Evolutionary conservation across 176 grass and related monocot species (phyloP).

Genomic region (Dactylis glomerata): DNA sequence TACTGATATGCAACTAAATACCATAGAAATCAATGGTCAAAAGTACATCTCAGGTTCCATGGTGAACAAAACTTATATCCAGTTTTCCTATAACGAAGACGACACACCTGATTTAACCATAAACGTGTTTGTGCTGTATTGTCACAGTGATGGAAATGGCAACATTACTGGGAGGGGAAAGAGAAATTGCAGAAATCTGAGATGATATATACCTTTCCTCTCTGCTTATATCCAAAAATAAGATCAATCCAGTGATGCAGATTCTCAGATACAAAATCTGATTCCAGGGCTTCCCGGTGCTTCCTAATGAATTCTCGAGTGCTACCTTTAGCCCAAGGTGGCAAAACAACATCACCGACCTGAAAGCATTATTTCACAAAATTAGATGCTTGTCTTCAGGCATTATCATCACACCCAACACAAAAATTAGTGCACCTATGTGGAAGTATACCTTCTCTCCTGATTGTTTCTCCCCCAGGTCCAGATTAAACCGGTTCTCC

Average conservation of each 20-base stretch:
- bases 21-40: slow-evolving; percentile 11
- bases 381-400: slow-evolving; percentile 23
- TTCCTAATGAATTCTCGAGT: slow-evolving; percentile 86
- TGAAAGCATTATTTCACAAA: slow-evolving; percentile 45
- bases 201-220: slow-evolving; percentile 74
- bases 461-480: slow-evolving; percentile 98
- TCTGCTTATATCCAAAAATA: slow-evolving; percentile 97
- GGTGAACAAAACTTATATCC: background rate
- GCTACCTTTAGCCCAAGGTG: slow-evolving; percentile 95
- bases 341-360: slow-evolving; percentile 91
- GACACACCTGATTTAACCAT: slow-evolving; percentile 1
- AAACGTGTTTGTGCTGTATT: slow-evolving; percentile 11
- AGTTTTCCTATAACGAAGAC: background rate
- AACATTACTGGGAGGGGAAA: slow-evolving; percentile 1
- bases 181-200: slow-evolving; percentile 32
- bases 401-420: slow-evolving; percentile 17
- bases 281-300: slow-evolving; percentile 97
- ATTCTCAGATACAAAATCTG: slow-evolving; percentile 97
- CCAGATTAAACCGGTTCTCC: slow-evolving; percentile 82
- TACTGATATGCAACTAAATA: background rate
- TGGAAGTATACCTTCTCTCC: slow-evolving; percentile 75
- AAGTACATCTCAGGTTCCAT: background rate
- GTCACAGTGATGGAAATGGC: slow-evolving; percentile 4
- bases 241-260: slow-evolving; percentile 98
- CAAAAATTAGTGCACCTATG: background rate